Evolutionary conservation across 2,329 filamentous ascomycete species (phyloP).

Genomic region (Diaporthe vexans): DNA sequence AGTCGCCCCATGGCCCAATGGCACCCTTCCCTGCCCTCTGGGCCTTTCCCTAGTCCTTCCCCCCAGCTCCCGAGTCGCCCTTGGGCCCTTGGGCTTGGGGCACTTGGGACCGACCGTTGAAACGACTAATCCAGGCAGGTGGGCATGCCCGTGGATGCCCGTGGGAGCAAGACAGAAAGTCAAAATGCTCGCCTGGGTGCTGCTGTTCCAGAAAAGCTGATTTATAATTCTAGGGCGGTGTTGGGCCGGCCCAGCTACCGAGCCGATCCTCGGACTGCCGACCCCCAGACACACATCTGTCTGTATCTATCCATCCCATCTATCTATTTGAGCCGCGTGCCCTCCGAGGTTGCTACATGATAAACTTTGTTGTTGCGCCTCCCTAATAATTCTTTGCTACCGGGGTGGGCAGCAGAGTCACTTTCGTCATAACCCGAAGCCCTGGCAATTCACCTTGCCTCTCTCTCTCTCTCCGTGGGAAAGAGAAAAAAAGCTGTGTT

Average conservation of each 20-base stretch:
- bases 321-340: background rate
- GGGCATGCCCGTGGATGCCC: constrained; percentile 14
- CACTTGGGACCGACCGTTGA: constrained; percentile 19
- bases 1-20: background rate
- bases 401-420: background rate
- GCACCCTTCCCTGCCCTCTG: background rate
- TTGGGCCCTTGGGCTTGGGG: background rate
- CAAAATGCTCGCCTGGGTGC: background rate
- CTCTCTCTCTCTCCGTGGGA: too few species aligned
- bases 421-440: background rate
- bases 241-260: constrained; percentile 25
- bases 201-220: constrained; percentile 22
- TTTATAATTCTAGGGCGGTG: constrained; percentile 16
- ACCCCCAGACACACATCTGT: background rate
- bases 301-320: constrained; percentile 6
- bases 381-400: background rate
- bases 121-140: constrained; percentile 1
- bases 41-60: background rate
- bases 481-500: background rate
- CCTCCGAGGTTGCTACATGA: background rate
- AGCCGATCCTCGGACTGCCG: constrained; percentile 27
- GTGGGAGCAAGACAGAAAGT: constrained; percentile 17
- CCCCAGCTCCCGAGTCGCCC: background rate
- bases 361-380: constrained; percentile 24
- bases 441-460: constrained; percentile 8